phyloP scores from a whole-genome alignment of 1,284 basidiomycete genomes.

The Fomitopsis palustris region DNA sequence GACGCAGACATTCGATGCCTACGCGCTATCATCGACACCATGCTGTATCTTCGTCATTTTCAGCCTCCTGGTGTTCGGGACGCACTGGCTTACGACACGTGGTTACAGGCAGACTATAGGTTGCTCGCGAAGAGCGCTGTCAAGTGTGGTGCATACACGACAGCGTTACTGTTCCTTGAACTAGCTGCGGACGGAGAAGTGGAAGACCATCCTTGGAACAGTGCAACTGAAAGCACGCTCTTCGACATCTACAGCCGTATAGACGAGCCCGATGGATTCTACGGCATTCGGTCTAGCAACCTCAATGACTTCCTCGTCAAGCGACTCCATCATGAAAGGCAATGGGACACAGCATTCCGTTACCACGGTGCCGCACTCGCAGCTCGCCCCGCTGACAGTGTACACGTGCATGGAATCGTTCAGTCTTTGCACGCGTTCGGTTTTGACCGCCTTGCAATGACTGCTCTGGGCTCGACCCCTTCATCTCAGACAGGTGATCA shows the following conservation, averaged over 20 bases:
- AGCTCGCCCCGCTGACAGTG: conserved; percentile 38
- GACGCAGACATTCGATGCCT: conserved; percentile 45
- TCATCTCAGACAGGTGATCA: conserved; percentile 28
- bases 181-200: conserved; percentile 58
- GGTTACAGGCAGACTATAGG: conserved; percentile 79
- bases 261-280: conserved; percentile 97
- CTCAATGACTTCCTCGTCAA: conserved; percentile 76
- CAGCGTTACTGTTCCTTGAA: conserved; percentile 88
- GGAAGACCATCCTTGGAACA: conserved; percentile 24
- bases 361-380: conserved; percentile 87
- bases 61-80: conserved; percentile 40
- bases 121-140: conserved; percentile 77
- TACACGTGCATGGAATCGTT: conserved; percentile 55
- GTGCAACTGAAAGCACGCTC: conserved; percentile 58
- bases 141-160: conserved; percentile 80
- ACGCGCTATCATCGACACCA: conserved; percentile 68
- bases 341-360: conserved; percentile 88
- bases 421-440: conserved; percentile 85
- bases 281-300: conserved; percentile 82
- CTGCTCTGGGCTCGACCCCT: conserved; percentile 46
- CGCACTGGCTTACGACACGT: conserved; percentile 70
- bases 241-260: conserved; percentile 94
- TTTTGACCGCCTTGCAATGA: conserved; percentile 78
- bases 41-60: conserved; percentile 82
- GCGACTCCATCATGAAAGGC: conserved; percentile 87